A percentile compares a stretch with the other conserved stretches of the same genome.
Evolutionary conservation across 1,139 yeast genomes (phyloP).

Genomic region (Blastobotrys raffinosifermentans): DNA sequence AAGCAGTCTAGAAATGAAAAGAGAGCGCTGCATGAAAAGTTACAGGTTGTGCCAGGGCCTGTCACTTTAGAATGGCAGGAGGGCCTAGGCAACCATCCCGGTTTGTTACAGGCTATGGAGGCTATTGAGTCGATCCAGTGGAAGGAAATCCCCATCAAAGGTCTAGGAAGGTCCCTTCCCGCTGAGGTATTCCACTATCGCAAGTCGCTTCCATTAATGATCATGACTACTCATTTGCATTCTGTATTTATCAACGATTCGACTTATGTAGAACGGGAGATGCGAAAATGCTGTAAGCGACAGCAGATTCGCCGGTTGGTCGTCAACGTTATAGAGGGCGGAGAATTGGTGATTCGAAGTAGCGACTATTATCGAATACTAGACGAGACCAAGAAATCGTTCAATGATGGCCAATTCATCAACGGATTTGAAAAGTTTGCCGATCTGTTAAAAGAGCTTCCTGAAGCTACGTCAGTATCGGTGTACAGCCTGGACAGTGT

Average conservation of each 20-base stretch:
- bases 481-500: conserved; percentile 24
- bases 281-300: conserved; percentile 28
- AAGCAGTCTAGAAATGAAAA: conserved; percentile 17
- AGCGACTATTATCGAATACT: conserved; percentile 24
- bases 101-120: conserved; percentile 20
- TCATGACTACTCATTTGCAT: conserved; percentile 38
- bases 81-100: conserved; percentile 8
- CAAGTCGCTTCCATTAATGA: conserved; percentile 34
- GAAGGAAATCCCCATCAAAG: conserved; percentile 28
- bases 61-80: conserved; percentile 20
- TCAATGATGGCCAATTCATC: conserved; percentile 4
- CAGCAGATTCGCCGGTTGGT: conserved; percentile 31
- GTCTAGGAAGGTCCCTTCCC: conserved; percentile 19
- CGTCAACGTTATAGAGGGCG: conserved; percentile 35
- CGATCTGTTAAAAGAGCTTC: conserved; percentile 23
- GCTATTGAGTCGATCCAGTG: conserved; percentile 25
- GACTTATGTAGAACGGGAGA: conserved; percentile 40
- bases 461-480: conserved; percentile 35
- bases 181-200: conserved; percentile 27
- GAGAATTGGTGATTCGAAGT: conserved; percentile 35
- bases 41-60: conserved; percentile 24
- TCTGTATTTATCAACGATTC: conserved; percentile 38
- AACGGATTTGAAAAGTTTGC: conserved; percentile 21
- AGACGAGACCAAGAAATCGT: not conserved
- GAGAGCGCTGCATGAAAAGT: conserved; percentile 20